Evolutionary conservation across 2,329 filamentous ascomycete genomes (phyloP), one percentile per base, ranked within the genome.

Genomic region (Phialocephala subalpina): DNA sequence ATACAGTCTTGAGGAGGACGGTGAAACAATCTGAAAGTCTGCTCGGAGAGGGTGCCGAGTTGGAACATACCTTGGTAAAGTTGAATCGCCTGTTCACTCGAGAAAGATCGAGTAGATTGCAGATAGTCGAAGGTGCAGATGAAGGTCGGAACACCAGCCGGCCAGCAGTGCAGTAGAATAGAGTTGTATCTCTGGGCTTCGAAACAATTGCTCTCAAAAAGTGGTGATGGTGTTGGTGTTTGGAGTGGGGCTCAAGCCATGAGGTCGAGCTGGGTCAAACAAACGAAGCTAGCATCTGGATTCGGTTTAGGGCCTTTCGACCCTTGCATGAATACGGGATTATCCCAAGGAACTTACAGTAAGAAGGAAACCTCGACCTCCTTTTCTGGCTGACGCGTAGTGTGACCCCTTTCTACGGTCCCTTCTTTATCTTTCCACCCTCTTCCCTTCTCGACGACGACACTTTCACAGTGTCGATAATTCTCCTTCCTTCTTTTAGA

Each of bases 21-120:
- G 42, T 62, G 64, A 65, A 67, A 70, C 66, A 64, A 60, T 60
- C 33, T 63, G 60, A 62, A 68, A 29, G 49, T 53, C 3, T 29
- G 25, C 49, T n/a, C 25, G 27, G 49, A 53, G 14, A 29, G 11
- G 49, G 62, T 47, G 33, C 57, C 57, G 29, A 66, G 27, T 60
- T 47, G 27, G 42, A 47, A 56, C 49, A 18, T 29, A 53, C 49
- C 58, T 60, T 33, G 36, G 25, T 18, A 20, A 38, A 62, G 45
- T 56, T 53, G 55, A 65, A 59, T 22, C n/a, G 22, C 25, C 29
- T 63, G 36, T 63, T 49, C 40, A 58, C 42, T 53, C 38, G 42
- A 53, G 29, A 29, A 53, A n/a, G 25, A 29, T 29, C 22, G 25
- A 53, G 49, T 1, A 12, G 27, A 53, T 29, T 4, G 49, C 27